A percentile compares a stretch with the other conserved stretches of the same genome.
These are phyloP conservation scores for Yueomyces sp. DNA, from an alignment of 805 yeast species.

Conservation along the genomic window DNA sequence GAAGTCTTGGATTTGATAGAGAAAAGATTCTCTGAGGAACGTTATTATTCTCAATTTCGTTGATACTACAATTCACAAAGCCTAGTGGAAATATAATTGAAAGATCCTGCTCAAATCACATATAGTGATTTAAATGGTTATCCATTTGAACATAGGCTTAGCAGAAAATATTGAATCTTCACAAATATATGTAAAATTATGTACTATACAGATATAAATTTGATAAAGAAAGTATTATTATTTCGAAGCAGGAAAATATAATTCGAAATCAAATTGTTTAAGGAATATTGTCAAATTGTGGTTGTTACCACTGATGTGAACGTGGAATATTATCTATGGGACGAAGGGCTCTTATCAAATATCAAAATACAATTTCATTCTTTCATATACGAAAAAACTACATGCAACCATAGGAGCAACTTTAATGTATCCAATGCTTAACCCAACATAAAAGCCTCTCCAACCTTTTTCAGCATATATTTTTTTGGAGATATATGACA, in stretches of 20 bases:
- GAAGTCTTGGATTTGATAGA: conserved; percentile 45
- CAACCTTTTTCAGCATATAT: conserved; percentile 67
- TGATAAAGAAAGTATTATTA: too few relatives aligned
- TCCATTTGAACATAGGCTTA: too few relatives aligned
- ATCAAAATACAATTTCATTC: conserved; percentile 58
- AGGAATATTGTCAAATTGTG: too few relatives aligned
- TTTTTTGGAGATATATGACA: conserved; percentile 29
- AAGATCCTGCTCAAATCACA: neutral
- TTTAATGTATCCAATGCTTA: conserved; percentile 88
- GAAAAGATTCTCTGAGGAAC: conserved; percentile 62
- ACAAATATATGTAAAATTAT: neutral
- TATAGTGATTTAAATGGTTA: too few relatives aligned
- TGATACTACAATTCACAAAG: neutral
- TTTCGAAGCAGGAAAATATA: too few relatives aligned
- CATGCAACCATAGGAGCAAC: conserved; percentile 97
- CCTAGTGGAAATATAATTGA: neutral
- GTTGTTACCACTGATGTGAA: too few relatives aligned
- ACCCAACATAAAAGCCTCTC: conserved; percentile 85
- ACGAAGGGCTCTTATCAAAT: conserved; percentile 26
- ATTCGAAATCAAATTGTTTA: too few relatives aligned
- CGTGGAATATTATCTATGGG: too few relatives aligned
- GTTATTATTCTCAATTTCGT: conserved; percentile 47
- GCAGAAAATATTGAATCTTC: too few relatives aligned
- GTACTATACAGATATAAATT: neutral
- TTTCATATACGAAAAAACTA: conserved; percentile 86